phyloP scores from a whole-genome alignment of 306 rosid species.

The Vigna nakashimae region DNA sequence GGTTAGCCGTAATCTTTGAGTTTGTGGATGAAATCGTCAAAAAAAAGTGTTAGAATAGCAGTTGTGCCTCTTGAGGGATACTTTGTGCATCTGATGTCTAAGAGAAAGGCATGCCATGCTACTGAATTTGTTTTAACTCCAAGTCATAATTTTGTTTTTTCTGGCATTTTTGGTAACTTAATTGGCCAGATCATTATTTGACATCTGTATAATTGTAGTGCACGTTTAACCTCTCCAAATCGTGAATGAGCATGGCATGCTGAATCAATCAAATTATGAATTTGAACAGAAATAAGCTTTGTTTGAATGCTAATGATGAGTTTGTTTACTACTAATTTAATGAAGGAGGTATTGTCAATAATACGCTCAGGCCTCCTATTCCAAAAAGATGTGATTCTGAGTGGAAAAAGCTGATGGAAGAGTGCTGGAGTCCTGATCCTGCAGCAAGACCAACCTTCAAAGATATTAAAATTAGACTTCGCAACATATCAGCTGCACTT shows the following conservation, averaged over 20 bases:
- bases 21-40: no score
- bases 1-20: no score
- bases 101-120: neutral
- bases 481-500: conserved; percentile 68
- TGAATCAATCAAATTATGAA: neutral
- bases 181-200: neutral
- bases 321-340: conserved; percentile 28
- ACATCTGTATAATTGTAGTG: neutral
- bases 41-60: no score
- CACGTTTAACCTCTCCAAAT: neutral
- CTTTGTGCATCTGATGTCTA: no score
- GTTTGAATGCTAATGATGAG: conserved; percentile 33
- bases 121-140: neutral
- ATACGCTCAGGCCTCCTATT: conserved; percentile 83
- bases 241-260: conserved; percentile 1
- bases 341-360: conserved; percentile 90
- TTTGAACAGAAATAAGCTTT: neutral
- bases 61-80: no score
- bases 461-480: conserved; percentile 72
- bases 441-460: conserved; percentile 78
- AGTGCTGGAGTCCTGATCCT: conserved; percentile 91
- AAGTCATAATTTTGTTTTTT: neutral
- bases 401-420: conserved; percentile 89
- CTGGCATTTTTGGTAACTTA: neutral
- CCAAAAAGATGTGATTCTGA: conserved; percentile 87